Conservation (phyloP, 1,139 yeast genomes). For the Saccharomycopsis crataegensis region DNA sequence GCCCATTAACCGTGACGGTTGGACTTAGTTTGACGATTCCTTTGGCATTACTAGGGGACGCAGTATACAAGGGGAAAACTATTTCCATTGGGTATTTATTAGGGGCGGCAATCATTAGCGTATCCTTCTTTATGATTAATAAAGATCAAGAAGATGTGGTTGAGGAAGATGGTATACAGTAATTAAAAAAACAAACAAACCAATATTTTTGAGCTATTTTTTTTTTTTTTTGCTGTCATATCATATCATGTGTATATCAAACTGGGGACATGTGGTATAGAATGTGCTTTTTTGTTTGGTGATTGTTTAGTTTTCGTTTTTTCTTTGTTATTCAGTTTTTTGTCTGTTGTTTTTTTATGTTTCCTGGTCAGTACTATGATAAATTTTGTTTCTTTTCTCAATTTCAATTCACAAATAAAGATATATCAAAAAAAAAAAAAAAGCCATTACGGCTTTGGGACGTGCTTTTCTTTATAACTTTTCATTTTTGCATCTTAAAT, state of each 20-base stretch:
- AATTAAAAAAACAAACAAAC: background rate
- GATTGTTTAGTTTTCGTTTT: too few species aligned
- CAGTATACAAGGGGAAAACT: conserved; percentile 57
- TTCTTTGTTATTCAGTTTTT: too few species aligned
- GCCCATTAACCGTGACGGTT: conserved; percentile 91
- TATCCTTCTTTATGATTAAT: conserved; percentile 79
- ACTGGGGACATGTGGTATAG: background rate
- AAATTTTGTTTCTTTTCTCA: too few species aligned
- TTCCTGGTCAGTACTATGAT: too few species aligned
- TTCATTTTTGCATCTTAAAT: too few species aligned
- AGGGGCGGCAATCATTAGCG: conserved; percentile 75
- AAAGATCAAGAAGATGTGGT: conserved; percentile 59
- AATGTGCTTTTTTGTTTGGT: too few species aligned
- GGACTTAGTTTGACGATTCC: conserved; percentile 93
- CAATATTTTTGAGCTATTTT: background rate
- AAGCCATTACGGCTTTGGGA: too few species aligned
- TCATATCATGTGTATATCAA: background rate
- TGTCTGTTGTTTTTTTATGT: too few species aligned
- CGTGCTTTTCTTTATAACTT: too few species aligned
- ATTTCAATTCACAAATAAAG: too few species aligned
- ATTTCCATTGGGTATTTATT: conserved; percentile 56
- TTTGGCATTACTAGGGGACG: conserved; percentile 87
- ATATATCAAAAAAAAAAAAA: too few species aligned
- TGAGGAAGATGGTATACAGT: background rate
- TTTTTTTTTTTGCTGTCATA: background rate